Evolutionary conservation across 192 early-diverging fungal species (phyloP), one percentile per base, ranked within the genome.

Genomic region (Kappamyces sp.): DNA sequence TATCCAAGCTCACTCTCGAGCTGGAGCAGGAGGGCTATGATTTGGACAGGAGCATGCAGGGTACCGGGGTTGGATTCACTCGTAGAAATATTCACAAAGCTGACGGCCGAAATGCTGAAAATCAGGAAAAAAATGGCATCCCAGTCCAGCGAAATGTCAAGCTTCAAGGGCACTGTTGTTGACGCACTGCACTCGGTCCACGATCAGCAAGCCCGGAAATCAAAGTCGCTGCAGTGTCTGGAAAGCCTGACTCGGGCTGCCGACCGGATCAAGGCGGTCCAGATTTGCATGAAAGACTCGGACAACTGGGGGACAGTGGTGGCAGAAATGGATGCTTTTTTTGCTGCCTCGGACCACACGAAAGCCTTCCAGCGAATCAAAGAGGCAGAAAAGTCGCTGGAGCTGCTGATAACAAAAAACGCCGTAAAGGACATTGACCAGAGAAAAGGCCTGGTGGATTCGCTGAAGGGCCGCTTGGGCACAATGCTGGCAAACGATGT

Each of bases 281-380:
- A 34, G 46, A 46, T 36, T n/a, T 34, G 38, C 5, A 12, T 92
- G 0, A 73, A 77, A 51, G 87, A 91, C 55, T 81, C 87, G 0
- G 88, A 91, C 49, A 89, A 84, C 66, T 91, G 90, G 90, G 82
- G 63, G 35, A 85, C 86, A 35, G 76, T 91, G 40, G 76, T 84
- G 32, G 60, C 73, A 0, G 88, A 91, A 60, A 83, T 87, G 53
- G 71, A 82, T 31, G 73, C 72, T 2, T 74, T 87, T n/a, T 77
- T 91, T 55, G 75, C 70, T 2, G 69, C 79, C 0, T 63, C 72
- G 1, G 88, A 90, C 61, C 85, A 73, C 67, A 70, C 74, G 15
- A 76, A 72, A 37, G 88, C 87, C 8, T 82, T 79, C 0, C 41
- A 58, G 3, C 63, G 86, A 34, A 70, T 91, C 39, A 67, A 76